Evolutionary conservation across 2,329 filamentous ascomycete species (phyloP).

Genomic region (Apiospora malaysiana): DNA sequence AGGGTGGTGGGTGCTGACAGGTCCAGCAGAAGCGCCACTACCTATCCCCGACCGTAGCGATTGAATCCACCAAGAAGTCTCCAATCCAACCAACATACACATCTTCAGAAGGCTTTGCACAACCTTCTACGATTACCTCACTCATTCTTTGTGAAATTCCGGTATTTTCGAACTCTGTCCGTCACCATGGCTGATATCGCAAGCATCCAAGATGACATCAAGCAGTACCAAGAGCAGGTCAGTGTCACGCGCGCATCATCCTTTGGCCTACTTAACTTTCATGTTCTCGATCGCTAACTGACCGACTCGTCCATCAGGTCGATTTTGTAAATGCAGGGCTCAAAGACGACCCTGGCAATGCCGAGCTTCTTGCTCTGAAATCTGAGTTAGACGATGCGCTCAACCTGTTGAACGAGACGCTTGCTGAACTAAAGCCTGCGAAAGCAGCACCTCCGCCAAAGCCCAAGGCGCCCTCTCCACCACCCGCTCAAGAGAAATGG

Average conservation of each 20-base stretch:
- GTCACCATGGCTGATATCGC: constrained; percentile 48
- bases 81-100: not conserved
- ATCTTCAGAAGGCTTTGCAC: not conserved
- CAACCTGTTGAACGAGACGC: constrained; percentile 76
- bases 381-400: constrained; percentile 84
- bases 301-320: constrained; percentile 57
- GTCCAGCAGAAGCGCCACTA: not conserved
- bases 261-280: not conserved
- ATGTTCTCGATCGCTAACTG: constrained; percentile 19
- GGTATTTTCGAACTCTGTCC: no score
- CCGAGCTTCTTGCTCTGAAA: constrained; percentile 77
- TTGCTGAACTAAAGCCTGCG: constrained; percentile 78
- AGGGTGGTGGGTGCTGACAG: not conserved
- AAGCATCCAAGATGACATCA: constrained; percentile 57
- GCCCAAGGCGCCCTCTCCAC: constrained; percentile 50
- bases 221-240: constrained; percentile 64
- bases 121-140: not conserved
- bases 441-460: constrained; percentile 53
- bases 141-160: not conserved
- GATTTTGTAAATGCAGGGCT: constrained; percentile 79
- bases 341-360: constrained; percentile 79
- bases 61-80: not conserved
- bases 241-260: constrained; percentile 26
- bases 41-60: not conserved
- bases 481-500: constrained; percentile 73